Conservation (phyloP, 495 filamentous ascomycete species). For the Trichoderma orchidacearum region DNA sequence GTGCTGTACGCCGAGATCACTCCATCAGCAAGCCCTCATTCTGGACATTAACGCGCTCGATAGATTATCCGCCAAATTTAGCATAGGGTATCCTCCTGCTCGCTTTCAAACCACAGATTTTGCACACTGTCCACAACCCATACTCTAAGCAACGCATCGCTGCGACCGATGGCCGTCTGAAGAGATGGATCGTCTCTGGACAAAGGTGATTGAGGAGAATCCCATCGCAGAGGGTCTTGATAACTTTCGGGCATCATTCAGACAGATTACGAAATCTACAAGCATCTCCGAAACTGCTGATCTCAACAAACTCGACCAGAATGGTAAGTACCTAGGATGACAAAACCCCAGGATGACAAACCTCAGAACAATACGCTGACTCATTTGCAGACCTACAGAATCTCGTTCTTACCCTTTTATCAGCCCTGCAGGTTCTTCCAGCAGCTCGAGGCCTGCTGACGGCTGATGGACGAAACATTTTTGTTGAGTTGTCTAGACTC, state of each 20-base stretch:
- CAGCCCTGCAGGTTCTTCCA: slow-evolving; percentile 13
- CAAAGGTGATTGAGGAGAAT: slow-evolving; percentile 16
- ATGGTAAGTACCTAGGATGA: slow-evolving; percentile 20
- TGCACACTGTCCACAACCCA: too few relatives aligned
- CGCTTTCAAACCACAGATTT: too few relatives aligned
- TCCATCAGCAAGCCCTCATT: too few relatives aligned
- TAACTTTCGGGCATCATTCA: slow-evolving; percentile 17
- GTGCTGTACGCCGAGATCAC: too few relatives aligned
- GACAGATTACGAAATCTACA: slow-evolving; percentile 10
- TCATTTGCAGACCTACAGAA: slow-evolving; percentile 10
- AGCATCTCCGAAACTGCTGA: slow-evolving; percentile 10
- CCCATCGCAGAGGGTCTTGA: slow-evolving; percentile 21
- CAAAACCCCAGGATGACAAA: neutral
- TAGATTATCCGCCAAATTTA: too few relatives aligned
- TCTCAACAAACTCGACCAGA: slow-evolving; percentile 13
- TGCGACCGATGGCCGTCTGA: too few relatives aligned
- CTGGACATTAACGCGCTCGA: too few relatives aligned
- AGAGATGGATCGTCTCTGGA: too few relatives aligned
- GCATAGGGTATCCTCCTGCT: too few relatives aligned
- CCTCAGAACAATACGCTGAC: slow-evolving; percentile 8
- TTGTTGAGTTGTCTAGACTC: slow-evolving; percentile 12
- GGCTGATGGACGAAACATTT: slow-evolving; percentile 3
- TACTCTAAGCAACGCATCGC: too few relatives aligned
- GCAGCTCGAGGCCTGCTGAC: slow-evolving; percentile 13
- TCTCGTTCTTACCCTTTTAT: slow-evolving; percentile 7